Conservation (phyloP, 1,284 basidiomycete genomes). For the Coriolopsis trogii region DNA sequence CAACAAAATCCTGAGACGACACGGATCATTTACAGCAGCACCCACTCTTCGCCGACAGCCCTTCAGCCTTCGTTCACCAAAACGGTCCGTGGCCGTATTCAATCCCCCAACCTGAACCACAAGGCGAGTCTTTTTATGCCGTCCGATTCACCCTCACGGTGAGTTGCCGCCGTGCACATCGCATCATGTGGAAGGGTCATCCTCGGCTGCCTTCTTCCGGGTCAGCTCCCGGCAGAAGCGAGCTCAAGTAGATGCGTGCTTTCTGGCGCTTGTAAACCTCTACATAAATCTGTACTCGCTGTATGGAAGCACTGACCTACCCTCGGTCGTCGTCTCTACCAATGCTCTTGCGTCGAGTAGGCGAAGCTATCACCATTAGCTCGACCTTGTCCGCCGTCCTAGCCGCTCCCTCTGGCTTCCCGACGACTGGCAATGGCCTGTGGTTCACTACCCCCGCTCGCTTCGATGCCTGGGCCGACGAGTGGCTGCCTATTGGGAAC, state of each 20-base stretch:
- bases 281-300: background rate
- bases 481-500: constrained; percentile 73
- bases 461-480: constrained; percentile 50
- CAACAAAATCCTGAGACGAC: background rate
- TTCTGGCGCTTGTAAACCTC: constrained; percentile 4
- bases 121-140: constrained; percentile 17
- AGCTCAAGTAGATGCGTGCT: no score
- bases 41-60: constrained; percentile 11
- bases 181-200: constrained; percentile 11
- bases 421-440: constrained; percentile 69
- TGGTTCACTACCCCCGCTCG: constrained; percentile 63
- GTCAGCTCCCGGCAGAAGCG: constrained; percentile 1
- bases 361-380: constrained; percentile 11
- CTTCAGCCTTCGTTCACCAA: constrained; percentile 10
- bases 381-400: constrained; percentile 10
- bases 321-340: background rate
- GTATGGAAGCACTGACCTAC: constrained; percentile 6
- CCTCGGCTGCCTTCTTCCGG: background rate
- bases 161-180: background rate
- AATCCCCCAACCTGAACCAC: constrained; percentile 2
- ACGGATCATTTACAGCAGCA: constrained; percentile 8
- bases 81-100: constrained; percentile 7
- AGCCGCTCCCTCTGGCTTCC: constrained; percentile 56
- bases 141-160: background rate
- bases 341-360: constrained; percentile 14